These are phyloP conservation scores for Begonia loranthoides DNA, from an alignment of 306 rosid genomes.

Conservation along the genomic window DNA sequence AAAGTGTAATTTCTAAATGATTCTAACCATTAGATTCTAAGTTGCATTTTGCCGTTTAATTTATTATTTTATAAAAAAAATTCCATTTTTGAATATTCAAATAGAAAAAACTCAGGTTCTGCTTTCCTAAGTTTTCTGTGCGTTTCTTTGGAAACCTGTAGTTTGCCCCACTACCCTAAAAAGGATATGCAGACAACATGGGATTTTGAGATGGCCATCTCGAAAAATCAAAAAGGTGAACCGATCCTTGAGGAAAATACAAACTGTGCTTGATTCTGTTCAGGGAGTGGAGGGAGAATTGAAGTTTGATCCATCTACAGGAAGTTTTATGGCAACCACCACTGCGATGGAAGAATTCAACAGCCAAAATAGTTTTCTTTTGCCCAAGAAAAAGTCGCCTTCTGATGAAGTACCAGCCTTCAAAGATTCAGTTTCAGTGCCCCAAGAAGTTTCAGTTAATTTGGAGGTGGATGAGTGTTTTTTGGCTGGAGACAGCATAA, in stretches of 20 bases:
- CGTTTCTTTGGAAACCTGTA: constrained; percentile 18
- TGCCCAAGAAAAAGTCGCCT: constrained; percentile 26
- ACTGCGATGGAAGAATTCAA: constrained; percentile 40
- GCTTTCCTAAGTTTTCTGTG: neutral
- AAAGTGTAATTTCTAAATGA: too few species aligned
- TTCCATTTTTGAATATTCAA: too few species aligned
- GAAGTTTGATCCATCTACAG: constrained; percentile 56
- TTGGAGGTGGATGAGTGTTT: constrained; percentile 33
- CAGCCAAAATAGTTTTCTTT: constrained; percentile 13
- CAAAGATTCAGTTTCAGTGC: constrained; percentile 20
- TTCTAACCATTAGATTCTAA: too few species aligned
- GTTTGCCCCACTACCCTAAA: constrained; percentile 91
- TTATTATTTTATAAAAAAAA: too few species aligned
- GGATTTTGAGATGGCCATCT: constrained; percentile 89
- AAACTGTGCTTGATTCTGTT: constrained; percentile 62
- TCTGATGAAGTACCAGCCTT: constrained; percentile 9
- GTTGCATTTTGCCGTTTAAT: too few species aligned
- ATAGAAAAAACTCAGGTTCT: neutral
- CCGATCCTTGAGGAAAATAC: constrained; percentile 66
- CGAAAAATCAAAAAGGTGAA: constrained; percentile 83
- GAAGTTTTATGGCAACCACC: constrained; percentile 42
- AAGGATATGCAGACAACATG: constrained; percentile 93
- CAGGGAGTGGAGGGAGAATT: constrained; percentile 63
- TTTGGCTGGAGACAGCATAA: constrained; percentile 10
- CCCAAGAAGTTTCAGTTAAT: constrained; percentile 19